Base-by-base conservation (phyloP, 2,329 filamentous ascomycete genomes). In the Purpureocillium lavendulum region DNA sequence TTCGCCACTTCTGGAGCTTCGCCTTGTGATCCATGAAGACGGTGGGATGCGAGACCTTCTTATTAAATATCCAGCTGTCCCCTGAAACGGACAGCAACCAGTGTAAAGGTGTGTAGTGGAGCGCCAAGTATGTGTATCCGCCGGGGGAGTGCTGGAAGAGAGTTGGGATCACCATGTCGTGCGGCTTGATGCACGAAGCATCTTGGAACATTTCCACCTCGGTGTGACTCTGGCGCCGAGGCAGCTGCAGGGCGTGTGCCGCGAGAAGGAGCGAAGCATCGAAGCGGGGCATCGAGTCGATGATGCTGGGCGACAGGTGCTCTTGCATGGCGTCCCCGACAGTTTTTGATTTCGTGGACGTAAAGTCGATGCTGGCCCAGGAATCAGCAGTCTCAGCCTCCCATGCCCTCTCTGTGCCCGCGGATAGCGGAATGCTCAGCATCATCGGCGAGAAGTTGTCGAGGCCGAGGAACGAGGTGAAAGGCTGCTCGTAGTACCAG, bases 61-160 rank as follows among this genome's bases (percentile, higher is more conserved):
- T 65, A 37, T 68, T 67, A 49, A 78, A 77, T 15, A 75, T 60
- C 73, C 73, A 79, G 38, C 67, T 74, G 44, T 78, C 69, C 35
- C 75, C 75, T 21, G 71, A 71, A 7, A 79, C 71, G 10, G 73
- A 73, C 14, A 80, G 63, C 1, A 80, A 65, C 45, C 70, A 68
- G 44, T 71, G 67, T 4, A 80, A 65, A n/a, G 75, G 76, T 1
- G 75, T 77, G 49, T 75, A 62, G 45, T 77, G 65, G 2, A 80
- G 59, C 1, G 76, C 73, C 14, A 78, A 58, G 51, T 77, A 78
- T 0, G 71, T 70, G 51, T 72, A 70, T 35, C 67, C 70, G 14
- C 67, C 55, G 12, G 66, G 59, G 11, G 63, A 69, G 36, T 47
- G 50, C 1, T 65, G 54, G 50, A 77, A 79, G 14, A 74, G 51